Evolutionary conservation across 2,329 filamentous ascomycete species (phyloP).

Genomic region (Alternaria arborescens): DNA sequence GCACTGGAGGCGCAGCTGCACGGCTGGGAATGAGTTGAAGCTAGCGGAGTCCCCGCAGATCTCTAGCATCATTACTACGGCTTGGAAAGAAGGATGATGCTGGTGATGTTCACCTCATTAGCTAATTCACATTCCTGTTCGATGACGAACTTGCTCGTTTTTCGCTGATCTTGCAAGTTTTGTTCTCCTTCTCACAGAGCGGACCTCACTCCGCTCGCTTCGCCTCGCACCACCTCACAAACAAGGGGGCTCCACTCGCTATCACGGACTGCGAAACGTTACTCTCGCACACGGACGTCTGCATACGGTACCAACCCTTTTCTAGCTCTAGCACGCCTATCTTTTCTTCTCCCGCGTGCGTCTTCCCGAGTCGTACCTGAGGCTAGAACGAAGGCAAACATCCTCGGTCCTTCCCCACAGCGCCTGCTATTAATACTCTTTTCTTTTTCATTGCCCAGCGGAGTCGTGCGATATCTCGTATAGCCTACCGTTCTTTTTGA

Average conservation of each 20-base stretch:
- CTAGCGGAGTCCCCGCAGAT: slow-evolving; percentile 2
- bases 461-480: background rate
- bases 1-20: slow-evolving; percentile 1
- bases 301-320: slow-evolving; percentile 4
- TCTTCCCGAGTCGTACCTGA: background rate
- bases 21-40: background rate
- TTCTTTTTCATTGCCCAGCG: background rate
- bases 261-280: slow-evolving; percentile 20
- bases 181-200: background rate
- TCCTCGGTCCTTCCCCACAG: background rate
- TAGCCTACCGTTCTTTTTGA: background rate
- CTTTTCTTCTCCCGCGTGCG: background rate
- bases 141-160: background rate
- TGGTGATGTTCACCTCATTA: background rate
- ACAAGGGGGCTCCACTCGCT: slow-evolving; percentile 10
- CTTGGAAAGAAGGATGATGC: background rate
- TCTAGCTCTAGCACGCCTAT: slow-evolving; percentile 12
- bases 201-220: background rate
- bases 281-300: slow-evolving; percentile 13
- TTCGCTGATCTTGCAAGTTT: background rate
- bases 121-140: no score
- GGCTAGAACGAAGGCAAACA: slow-evolving; percentile 6
- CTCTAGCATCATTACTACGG: background rate
- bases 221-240: background rate
- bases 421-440: slow-evolving; percentile 5